phyloP scores from a whole-genome alignment of 1,284 basidiomycete species.

The Puccinia coronata region DNA sequence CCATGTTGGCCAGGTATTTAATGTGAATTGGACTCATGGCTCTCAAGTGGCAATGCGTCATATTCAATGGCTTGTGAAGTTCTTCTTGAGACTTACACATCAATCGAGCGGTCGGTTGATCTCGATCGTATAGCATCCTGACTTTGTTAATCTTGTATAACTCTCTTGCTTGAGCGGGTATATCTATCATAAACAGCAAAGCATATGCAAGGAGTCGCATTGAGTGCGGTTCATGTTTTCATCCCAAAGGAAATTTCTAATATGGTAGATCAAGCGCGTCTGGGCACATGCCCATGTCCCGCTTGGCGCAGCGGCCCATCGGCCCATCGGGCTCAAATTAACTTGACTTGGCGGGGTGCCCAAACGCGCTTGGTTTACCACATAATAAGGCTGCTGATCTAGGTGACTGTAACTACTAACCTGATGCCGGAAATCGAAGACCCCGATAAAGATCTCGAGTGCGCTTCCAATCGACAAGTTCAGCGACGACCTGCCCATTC shows the following conservation, averaged over 20 bases:
- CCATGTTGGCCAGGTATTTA: conserved; percentile 65
- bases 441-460: conserved; percentile 78
- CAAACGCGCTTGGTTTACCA: too few species aligned
- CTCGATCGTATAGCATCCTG: conserved; percentile 75
- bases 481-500: conserved; percentile 74
- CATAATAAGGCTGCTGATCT: not conserved
- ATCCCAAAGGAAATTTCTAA: not conserved
- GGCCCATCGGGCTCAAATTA: too few species aligned
- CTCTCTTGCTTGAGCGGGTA: conserved; percentile 65
- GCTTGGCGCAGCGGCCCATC: too few species aligned
- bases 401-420: not conserved
- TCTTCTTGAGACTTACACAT: conserved; percentile 71
- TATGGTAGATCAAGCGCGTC: too few species aligned
- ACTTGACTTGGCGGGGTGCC: too few species aligned
- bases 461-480: conserved; percentile 78
- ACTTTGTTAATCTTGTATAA: conserved; percentile 72
- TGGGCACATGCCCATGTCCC: too few species aligned
- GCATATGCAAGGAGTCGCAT: not conserved
- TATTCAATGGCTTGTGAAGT: conserved; percentile 73
- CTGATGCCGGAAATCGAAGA: conserved; percentile 67
- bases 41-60: conserved; percentile 82
- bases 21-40: conserved; percentile 89
- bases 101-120: conserved; percentile 74
- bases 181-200: conserved; percentile 59
- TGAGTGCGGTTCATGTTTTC: not conserved